Evolutionary conservation across 352 stramenopile genomes (phyloP), one percentile per base, ranked within the genome.

Genomic region (Salisapilia sapeloensis): DNA sequence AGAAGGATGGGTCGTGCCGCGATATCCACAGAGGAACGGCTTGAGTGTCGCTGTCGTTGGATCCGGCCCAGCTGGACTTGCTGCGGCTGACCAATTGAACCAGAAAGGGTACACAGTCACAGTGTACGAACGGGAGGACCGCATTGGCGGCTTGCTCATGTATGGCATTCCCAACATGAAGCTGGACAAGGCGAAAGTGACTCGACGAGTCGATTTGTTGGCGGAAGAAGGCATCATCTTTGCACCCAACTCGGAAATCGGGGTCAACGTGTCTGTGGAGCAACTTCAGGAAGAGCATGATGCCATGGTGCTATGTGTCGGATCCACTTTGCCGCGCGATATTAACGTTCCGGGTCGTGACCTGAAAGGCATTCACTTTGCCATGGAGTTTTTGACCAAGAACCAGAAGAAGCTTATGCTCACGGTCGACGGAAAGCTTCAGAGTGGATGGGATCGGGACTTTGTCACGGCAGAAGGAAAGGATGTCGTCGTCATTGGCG

Each of bases 121-220:
- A 8, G 91, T 98, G 1, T 98, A 95, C 55, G 93, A 97, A 55
- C 77, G 92, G n/a, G 84, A 95, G 31, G 92, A 98, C 72, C 75
- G 83, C 29, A 56, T 98, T 19, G 93, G 93, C 18, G 93, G 92
- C 4, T 56, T 98, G 25, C 63, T 98, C 32, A 97, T 97, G 84
- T 98, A 98, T 50, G 93, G 93, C 27, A 98, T 98, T 50, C 93
- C 93, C 14, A 98, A 98, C 64, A 97, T 97, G 90, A 98, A 98
- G 63, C 60, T 98, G 4, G 91, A 97, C 40, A 98, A 98, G 67
- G 87, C 96, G 45, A 97, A 77, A 12, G 91, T 98, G 6, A 75
- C 95, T 44, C 82, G 92, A 26, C 78, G 93, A 32, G 78, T 98
- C 6, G 75, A 97, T 50, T 52, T 98, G 19, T 66, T 98, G 12